phyloP scores from a whole-genome alignment of 371 early-diverging fungal genomes.

The Apophysomyces ossiformis region DNA sequence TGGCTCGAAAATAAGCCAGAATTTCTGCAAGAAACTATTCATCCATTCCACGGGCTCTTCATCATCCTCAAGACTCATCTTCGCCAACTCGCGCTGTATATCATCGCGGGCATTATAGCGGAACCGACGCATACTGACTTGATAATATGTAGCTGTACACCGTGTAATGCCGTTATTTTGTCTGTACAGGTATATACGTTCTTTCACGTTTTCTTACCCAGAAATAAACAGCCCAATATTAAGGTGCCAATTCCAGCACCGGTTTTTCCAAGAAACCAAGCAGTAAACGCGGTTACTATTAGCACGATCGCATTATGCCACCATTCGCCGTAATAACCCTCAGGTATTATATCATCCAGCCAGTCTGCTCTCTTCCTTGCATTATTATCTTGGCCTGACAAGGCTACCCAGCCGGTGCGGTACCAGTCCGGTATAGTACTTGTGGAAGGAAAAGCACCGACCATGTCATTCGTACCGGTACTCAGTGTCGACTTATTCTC shows the following conservation, averaged over 20 bases:
- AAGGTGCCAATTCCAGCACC: constrained; percentile 51
- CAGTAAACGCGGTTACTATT: constrained; percentile 34
- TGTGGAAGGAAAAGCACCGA: constrained; percentile 2
- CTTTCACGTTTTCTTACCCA: constrained; percentile 36
- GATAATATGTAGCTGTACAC: constrained; percentile 66
- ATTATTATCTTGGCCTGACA: not conserved
- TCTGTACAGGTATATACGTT: not conserved
- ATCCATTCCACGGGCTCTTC: constrained; percentile 96
- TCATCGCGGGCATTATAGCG: constrained; percentile 69
- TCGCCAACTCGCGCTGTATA: constrained; percentile 63
- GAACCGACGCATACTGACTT: constrained; percentile 66
- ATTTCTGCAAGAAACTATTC: constrained; percentile 80
- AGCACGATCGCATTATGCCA: constrained; percentile 39
- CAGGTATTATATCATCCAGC: constrained; percentile 3
- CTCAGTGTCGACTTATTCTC: constrained; percentile 35
- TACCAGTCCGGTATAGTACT: constrained; percentile 44
- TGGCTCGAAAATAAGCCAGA: constrained; percentile 98
- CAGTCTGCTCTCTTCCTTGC: not conserved
- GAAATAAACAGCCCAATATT: constrained; percentile 42
- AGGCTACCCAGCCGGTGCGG: constrained; percentile 43
- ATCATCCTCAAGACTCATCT: constrained; percentile 50
- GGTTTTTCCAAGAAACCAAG: constrained; percentile 39
- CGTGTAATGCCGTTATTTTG: not conserved
- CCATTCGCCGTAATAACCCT: constrained; percentile 35
- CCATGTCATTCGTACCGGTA: constrained; percentile 15